Percentiles rank a stretch among this genome's conserved stretches.
Conservation (phyloP, 2,329 filamentous ascomycete genomes). For the Sporothrix luriei region DNA sequence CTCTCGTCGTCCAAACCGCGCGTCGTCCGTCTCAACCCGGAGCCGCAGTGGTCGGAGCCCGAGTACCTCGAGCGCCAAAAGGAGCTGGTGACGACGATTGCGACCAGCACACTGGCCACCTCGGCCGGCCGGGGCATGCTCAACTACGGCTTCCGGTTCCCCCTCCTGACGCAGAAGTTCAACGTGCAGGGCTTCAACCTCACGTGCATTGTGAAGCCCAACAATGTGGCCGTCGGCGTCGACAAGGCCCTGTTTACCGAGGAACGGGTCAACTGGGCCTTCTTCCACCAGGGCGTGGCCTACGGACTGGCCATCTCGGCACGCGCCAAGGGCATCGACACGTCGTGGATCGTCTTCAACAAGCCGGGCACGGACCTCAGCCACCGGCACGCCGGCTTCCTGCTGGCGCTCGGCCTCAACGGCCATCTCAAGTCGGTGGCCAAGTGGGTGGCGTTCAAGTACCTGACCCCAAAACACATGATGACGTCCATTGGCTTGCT, state of each 20-base stretch:
- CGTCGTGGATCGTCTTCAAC: slow-evolving; percentile 98
- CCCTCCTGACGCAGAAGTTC: slow-evolving; percentile 89
- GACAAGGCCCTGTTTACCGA: slow-evolving; percentile 86
- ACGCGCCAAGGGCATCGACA: slow-evolving; percentile 90
- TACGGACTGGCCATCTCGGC: slow-evolving; percentile 88
- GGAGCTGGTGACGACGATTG: slow-evolving; percentile 81
- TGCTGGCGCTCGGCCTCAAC: slow-evolving; percentile 87
- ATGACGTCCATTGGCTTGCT: slow-evolving; percentile 99
- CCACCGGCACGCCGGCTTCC: slow-evolving; percentile 92
- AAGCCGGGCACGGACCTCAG: slow-evolving; percentile 84
- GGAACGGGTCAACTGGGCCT: slow-evolving; percentile 97
- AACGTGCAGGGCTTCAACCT: slow-evolving; percentile 88
- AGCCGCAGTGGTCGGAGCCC: slow-evolving; percentile 79
- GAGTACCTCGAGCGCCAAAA: slow-evolving; percentile 92
- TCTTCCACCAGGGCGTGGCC: slow-evolving; percentile 96
- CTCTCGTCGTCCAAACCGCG: slow-evolving; percentile 84
- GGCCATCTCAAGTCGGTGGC: slow-evolving; percentile 92
- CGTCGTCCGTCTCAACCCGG: slow-evolving; percentile 72
- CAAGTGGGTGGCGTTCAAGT: slow-evolving; percentile 99
- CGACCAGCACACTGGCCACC: slow-evolving; percentile 83
- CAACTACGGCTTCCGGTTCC: slow-evolving; percentile 83
- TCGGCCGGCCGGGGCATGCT: slow-evolving; percentile 84
- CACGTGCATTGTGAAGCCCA: slow-evolving; percentile 87
- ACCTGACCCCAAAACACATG: slow-evolving; percentile 96
- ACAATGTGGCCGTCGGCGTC: slow-evolving; percentile 89